phyloP scores from a whole-genome alignment of 257 asterid species.

The Voacanga thouarsii region DNA sequence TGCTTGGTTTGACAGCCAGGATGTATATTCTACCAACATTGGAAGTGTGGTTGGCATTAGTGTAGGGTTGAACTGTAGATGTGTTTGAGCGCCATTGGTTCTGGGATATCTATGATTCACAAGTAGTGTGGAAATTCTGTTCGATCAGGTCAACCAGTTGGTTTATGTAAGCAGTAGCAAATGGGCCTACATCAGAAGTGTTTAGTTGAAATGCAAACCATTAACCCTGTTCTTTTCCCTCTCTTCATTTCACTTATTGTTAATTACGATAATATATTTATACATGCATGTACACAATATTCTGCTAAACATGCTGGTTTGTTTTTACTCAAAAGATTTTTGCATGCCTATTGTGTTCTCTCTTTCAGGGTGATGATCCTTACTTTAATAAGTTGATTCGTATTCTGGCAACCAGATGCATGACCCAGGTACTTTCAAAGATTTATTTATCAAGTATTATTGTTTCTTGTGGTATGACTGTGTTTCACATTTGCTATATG shows the following conservation, averaged over 20 bases:
- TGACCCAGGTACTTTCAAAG: constrained; percentile 77
- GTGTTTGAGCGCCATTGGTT: neutral
- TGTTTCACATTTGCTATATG: constrained; percentile 1
- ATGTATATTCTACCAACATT: neutral
- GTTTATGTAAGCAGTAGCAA: neutral
- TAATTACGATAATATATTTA: neutral
- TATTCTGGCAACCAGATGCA: constrained; percentile 97
- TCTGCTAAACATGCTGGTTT: neutral
- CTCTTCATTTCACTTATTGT: neutral
- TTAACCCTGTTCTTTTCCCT: neutral
- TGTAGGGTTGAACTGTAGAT: neutral
- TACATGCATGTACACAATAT: neutral
- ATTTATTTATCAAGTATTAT: neutral
- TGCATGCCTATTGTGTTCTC: neutral
- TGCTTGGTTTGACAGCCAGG: neutral
- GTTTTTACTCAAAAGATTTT: neutral
- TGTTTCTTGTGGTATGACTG: constrained; percentile 13
- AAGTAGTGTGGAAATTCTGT: too few species aligned
- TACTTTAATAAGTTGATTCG: constrained; percentile 95
- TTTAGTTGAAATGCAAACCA: neutral
- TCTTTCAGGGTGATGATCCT: constrained; percentile 76
- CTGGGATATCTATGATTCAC: too few species aligned
- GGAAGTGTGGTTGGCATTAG: neutral
- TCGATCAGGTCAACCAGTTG: too few species aligned
- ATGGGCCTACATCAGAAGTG: neutral